Evolutionary conservation across 306 rosid genomes (phyloP), one percentile per base, ranked within the genome.

Genomic region (Hippophae gyantsensis): DNA sequence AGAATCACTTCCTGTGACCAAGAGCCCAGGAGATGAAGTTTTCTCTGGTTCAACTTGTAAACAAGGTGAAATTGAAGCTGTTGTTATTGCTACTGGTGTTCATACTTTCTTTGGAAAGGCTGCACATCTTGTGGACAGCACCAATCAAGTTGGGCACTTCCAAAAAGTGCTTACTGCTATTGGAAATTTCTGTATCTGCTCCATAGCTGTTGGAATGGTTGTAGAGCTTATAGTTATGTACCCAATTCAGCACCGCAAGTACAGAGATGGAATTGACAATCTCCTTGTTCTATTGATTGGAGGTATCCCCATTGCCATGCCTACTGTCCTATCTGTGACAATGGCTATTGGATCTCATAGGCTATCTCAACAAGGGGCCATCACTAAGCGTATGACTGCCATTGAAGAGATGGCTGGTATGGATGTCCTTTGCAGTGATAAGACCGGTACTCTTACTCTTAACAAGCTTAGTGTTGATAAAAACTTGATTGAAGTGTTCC

Each of bases 251-350:
- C 80, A 79, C 58, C 92, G 99, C 47, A 60, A 61, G 75, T 92
- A 92, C 54, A 74, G 99, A 60, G 76, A 77, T 6, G 99, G 99
- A 67, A 92, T 92, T 65, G 86, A 92, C 84, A 92, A 92, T 71
- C 99, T 92, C 60, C 69, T 92, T 69, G 99, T 92, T 47, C 99
- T 92, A 68, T 84, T 92, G 81, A 92, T 92, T 47, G 99, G 99
- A 70, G 99, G 99, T 61, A 92, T 92, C 38, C 99, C 99, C 57
- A 92, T 92, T 73, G 99, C 99, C 60, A 92, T 92, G 98, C 98
- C 98, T 5, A 92, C 98, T 11, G 98, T 92, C 79, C 66, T 92
- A 84, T 90, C 98, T 3, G 98, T 92, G 55, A 92, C 98, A 12
- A 92, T 92, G 95, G 98, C 98, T 73, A 92, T 92, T 62, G 99